These are phyloP conservation scores for Yarrowia sp. DNA, from an alignment of 805 yeast species.

Conservation along the genomic window DNA sequence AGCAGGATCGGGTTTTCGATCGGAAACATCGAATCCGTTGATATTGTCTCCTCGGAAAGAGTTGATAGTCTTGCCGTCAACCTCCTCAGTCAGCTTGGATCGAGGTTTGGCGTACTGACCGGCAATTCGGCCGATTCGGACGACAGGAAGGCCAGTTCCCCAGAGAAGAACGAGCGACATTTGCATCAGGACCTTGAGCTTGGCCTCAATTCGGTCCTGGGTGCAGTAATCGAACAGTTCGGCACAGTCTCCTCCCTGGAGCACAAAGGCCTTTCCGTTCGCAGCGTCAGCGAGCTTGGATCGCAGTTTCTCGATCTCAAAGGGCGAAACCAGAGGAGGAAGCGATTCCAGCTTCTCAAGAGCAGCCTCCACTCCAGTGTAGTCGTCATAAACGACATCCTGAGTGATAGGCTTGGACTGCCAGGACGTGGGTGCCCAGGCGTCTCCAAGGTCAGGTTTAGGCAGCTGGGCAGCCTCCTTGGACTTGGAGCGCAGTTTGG, in stretches of 20 bases:
- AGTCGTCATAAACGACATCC: constrained; percentile 54
- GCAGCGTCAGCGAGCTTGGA: constrained; percentile 53
- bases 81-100: constrained; percentile 54
- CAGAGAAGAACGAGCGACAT: constrained; percentile 56
- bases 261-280: constrained; percentile 54
- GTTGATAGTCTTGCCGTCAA: constrained; percentile 52
- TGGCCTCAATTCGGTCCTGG: constrained; percentile 52
- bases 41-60: constrained; percentile 56
- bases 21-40: constrained; percentile 53
- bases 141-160: constrained; percentile 54
- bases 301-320: constrained; percentile 51
- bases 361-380: constrained; percentile 51
- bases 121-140: constrained; percentile 55
- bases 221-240: constrained; percentile 55
- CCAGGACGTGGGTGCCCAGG: constrained; percentile 55
- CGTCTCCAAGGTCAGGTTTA: constrained; percentile 40
- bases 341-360: constrained; percentile 53
- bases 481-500: constrained; percentile 52
- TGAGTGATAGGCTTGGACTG: constrained; percentile 54
- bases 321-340: constrained; percentile 54
- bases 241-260: constrained; percentile 57
- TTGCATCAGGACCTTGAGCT: constrained; percentile 54
- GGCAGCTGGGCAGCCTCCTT: constrained; percentile 42
- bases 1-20: constrained; percentile 53
- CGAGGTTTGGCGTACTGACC: constrained; percentile 57